Base-by-base conservation (phyloP, 495 filamentous ascomycete species). In the Achaetomiella virescens region DNA sequence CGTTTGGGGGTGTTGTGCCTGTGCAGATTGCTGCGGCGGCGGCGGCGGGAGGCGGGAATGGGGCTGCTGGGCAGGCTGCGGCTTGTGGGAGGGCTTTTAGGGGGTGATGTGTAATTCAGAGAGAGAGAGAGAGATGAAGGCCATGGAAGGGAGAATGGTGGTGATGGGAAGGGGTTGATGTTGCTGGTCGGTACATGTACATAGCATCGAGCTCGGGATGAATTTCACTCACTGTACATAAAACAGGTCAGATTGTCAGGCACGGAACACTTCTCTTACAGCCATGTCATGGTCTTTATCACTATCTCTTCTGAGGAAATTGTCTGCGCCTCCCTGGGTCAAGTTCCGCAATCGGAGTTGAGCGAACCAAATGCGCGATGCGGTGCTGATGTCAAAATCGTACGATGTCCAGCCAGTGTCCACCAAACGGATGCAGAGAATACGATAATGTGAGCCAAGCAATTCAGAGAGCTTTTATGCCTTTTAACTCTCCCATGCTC, bases 351-450 rank as follows among this genome's bases (percentile, higher is more conserved):
- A 9, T 31, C 27, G 27, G 27, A 31, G 27, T 9, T 31, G 27
- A 31, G 27, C 9, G 27, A 31, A 9, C 27, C n/a, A n/a, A n/a
- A n/a, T n/a, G n/a, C n/a, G n/a, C n/a, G n/a, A 31, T 31, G 27
- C 27, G n/a, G n/a, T 15, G 18, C 5, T 24, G 47, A 57, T 44
- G 59, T 61, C 43, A 61, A 51, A 33, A 61, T 61, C 59, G 54
- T 61, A 61, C 59, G 59, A 61, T 61, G 29, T 18, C 31, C 35
- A 3, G 60, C 53, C 0, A 18, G 57, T 12, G 35, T 9, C 42
- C 22, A 41, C 58, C 15, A 88, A 90, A 63, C 84, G 84, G 46
- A 11, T 27, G 33, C 46, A 21, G 4, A 31, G 27, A 31, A 46
- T 21, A 9, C 20, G 17, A 17, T 12, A 12, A 11, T 46, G 24